Base-by-base conservation (phyloP, 371 early-diverging fungal genomes). In the Capillidium rhysosporum region DNA sequence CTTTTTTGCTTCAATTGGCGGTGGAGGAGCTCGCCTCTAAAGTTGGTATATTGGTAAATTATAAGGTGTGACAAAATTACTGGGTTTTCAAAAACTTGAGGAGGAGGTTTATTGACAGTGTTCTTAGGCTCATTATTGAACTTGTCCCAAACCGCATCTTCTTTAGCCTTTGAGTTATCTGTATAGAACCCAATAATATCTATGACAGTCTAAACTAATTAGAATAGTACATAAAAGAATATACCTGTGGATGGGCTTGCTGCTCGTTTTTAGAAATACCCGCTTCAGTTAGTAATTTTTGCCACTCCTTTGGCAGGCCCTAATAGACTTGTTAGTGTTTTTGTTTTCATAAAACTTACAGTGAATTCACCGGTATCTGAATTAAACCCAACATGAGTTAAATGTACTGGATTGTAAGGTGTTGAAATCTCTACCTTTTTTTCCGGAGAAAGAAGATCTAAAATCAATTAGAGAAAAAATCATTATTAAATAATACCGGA, bases 281-380 rank as follows among this genome's bases (percentile, higher is more conserved):
- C 46, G 93, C 84, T 57, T 87, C 82, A 57, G 82, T 76, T 41
- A 97, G 72, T 59, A 97, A 67, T 25, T 75, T 71, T 51, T 89
- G 85, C 97, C 97, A 97, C 63, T 90, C 89, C 58, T 80, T 76
- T 29, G 97, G 96, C 47, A 97, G 63, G 18, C 97, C 97, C 85
- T 85, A 65, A 29, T 20, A 47, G 21, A 7, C 4, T 34, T 12
- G 9, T 44, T 46, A 46, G n/a, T n/a, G 24, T 40, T 34, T 12
- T 18, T 18, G n/a, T 12, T 47, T 23, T 16, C 29, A 52, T 41
- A 18, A n/a, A 24, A 62, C 67, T 57, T 69, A 79, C 77, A 45
- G 88, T 87, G 59, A 89, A 90, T 68, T 86, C 87, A 56, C 91
- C 91, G n/a, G 92, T 86, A 43, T 82, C 80, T 21, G 80, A 71